phyloP scores from a whole-genome alignment of 148 eudicot genomes.

The Polygonum aviculare region DNA sequence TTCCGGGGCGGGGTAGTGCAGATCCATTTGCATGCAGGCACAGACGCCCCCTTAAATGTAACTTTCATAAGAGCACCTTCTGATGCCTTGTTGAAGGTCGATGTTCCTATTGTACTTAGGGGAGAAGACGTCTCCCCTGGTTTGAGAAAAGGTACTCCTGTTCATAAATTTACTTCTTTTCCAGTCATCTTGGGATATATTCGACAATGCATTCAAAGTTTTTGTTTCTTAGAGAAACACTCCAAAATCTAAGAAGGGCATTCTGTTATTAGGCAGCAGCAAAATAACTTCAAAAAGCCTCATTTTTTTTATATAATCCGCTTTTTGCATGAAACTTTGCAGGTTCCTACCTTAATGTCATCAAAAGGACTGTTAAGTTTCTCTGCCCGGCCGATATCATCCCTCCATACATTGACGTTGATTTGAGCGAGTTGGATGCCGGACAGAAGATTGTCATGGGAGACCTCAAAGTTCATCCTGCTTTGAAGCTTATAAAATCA shows the following conservation, averaged over 20 bases:
- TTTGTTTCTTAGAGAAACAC: background rate
- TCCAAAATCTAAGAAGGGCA: background rate
- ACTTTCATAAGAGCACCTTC: conserved; percentile 96
- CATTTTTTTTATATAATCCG: background rate
- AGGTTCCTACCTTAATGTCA: conserved; percentile 77
- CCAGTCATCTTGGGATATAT: background rate
- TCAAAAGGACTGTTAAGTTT: conserved; percentile 68
- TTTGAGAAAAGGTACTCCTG: conserved; percentile 58
- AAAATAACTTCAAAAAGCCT: background rate
- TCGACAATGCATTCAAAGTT: background rate
- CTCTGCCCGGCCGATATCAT: conserved; percentile 87
- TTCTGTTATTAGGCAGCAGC: background rate
- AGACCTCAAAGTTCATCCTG: conserved; percentile 91
- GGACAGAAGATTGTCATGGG: conserved; percentile 69
- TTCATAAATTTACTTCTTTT: background rate
- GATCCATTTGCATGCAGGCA: conserved; percentile 75
- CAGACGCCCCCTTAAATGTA: conserved; percentile 75
- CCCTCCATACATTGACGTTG: conserved; percentile 88
- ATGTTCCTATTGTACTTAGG: conserved; percentile 77
- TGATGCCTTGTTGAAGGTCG: conserved; percentile 70
- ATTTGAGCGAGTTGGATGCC: conserved; percentile 76
- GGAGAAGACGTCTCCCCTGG: conserved; percentile 97
- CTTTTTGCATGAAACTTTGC: conserved; percentile 2
- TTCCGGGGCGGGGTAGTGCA: conserved; percentile 22
- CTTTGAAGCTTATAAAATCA: conserved; percentile 51